A percentile compares a stretch with the other conserved stretches of the same genome.
Evolutionary conservation across 192 early-diverging fungal species (phyloP).

Genomic region (Entomortierella chlamydospora): DNA sequence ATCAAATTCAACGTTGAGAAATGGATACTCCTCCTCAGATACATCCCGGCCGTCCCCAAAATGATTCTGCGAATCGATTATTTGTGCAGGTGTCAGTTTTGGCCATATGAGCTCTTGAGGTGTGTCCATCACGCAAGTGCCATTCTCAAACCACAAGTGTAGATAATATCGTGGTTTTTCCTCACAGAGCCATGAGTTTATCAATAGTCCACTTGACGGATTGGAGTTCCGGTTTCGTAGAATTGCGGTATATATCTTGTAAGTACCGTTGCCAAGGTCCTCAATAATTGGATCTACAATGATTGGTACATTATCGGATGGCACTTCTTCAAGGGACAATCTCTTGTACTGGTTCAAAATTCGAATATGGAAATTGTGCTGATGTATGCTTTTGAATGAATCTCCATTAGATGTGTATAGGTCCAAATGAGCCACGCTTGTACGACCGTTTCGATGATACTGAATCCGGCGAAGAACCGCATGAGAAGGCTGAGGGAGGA

Average conservation of each 20-base stretch:
- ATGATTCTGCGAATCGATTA: no score
- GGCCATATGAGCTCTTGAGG: slow-evolving; percentile 19
- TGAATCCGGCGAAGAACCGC: slow-evolving; percentile 3
- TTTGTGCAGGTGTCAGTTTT: neutral
- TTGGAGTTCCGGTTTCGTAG: neutral
- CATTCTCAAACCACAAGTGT: slow-evolving; percentile 31
- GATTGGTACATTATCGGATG: neutral
- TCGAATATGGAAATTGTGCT: slow-evolving; percentile 4
- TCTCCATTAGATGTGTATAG: neutral
- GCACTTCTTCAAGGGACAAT: no score
- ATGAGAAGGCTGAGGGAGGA: no score
- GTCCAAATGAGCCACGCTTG: slow-evolving; percentile 8
- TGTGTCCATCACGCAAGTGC: slow-evolving; percentile 4
- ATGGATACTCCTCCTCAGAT: no score
- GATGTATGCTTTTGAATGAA: neutral
- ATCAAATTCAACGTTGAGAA: no score
- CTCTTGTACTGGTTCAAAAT: neutral
- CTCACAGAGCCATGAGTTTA: neutral
- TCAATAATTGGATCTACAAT: slow-evolving; percentile 2
- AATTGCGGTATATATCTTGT: neutral
- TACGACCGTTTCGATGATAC: slow-evolving; percentile 9
- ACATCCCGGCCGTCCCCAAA: no score
- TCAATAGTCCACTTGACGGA: neutral
- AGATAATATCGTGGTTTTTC: slow-evolving; percentile 1
- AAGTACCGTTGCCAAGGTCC: slow-evolving; percentile 18